A percentile compares a stretch with the other conserved stretches of the same genome.
Conservation (phyloP, 2,329 filamentous ascomycete genomes). For the Beauveria sp. region DNA sequence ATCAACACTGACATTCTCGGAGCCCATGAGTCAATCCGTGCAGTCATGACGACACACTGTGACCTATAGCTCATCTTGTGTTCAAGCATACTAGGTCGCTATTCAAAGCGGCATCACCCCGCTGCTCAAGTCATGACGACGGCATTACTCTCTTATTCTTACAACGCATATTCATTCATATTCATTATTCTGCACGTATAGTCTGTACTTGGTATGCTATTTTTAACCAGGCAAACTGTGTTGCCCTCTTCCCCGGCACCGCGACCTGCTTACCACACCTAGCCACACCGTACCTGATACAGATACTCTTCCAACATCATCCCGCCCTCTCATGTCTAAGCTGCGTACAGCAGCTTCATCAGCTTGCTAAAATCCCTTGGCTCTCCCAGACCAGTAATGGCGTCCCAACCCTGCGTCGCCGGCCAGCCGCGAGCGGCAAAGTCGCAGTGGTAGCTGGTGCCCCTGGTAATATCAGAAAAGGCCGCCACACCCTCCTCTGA, state of each 20-base stretch:
- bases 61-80: background rate
- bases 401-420: slow-evolving; percentile 9
- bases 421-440: slow-evolving; percentile 10
- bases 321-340: background rate
- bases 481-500: background rate
- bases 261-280: no score
- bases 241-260: no score
- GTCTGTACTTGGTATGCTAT: no score
- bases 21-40: background rate
- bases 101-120: background rate
- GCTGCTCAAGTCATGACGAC: background rate
- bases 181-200: background rate
- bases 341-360: background rate
- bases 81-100: background rate
- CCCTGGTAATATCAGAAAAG: background rate
- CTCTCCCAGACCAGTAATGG: slow-evolving; percentile 6
- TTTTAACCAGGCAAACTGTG: no score
- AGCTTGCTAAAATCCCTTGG: slow-evolving; percentile 7
- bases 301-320: background rate
- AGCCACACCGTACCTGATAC: background rate
- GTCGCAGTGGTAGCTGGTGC: slow-evolving; percentile 1
- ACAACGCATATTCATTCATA: background rate
- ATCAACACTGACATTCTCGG: background rate
- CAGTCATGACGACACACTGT: background rate
- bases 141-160: background rate